Evolutionary conservation across 495 filamentous ascomycete genomes (phyloP), one percentile per base, ranked within the genome.

Genomic region (Penicillium flavigenum): DNA sequence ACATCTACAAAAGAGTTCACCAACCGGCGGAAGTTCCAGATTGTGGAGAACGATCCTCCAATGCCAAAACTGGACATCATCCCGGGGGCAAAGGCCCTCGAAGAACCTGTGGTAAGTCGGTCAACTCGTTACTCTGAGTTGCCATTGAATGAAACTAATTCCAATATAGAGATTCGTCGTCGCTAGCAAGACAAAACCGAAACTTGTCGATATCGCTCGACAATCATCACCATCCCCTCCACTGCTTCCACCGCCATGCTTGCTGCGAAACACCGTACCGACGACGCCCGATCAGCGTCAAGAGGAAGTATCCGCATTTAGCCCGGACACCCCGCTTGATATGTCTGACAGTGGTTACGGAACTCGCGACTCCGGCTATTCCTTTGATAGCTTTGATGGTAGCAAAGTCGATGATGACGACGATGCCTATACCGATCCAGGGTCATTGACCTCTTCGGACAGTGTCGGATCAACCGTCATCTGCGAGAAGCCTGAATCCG

Each of bases 271-370:
- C 27, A 47, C 57, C 9, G 53, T 66, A 19, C 69, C 73, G 4
- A 72, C 69, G 22, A 79, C 76, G 1, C 74, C 76, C 8, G 73
- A 77, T 56, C 72, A 72, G 24, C 63, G 64, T 5, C 70, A 72
- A 31, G 71, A 72, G 24, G 76, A 79, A 55, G 64, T 79, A 29
- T 79, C 76, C 16, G 76, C 73, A 14, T 79, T 79, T 46, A 79
- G 76, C 36, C 76, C 76, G 26, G 76, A 79, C 32, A 79, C 76
- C 0, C 76, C 76, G 7, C 51, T 73, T 1, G 69, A 75, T 20
- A 67, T 72, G 58, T 72, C 72, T 9, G 73, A 79, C 32, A 75
- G 70, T 51, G 74, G 72, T 0, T 76, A 75, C 57, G 68, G 59
- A 2, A 72, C 69, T 17, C 68, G 72, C 4, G 63, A 64, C 38